Base-by-base conservation (phyloP, 163 green algal species). In the Chloroidium sp. region DNA sequence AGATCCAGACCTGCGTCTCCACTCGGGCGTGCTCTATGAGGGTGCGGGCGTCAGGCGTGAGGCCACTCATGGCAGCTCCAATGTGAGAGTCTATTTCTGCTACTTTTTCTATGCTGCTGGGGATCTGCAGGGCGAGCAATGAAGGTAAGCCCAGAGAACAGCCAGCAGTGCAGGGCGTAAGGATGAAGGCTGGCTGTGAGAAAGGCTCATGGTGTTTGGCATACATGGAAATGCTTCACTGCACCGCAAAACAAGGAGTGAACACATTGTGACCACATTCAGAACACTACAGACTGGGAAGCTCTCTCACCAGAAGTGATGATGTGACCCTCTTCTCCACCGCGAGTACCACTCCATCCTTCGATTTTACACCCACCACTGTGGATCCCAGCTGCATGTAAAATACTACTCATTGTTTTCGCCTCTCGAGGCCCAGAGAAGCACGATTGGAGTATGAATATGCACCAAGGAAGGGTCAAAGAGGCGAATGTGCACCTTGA, bases 291-390 rank as follows among this genome's bases (percentile, higher is more conserved):
- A 36, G 36, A 36, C 36, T 36, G 36, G 36, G 36, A 36, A 36
- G 36, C 36, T 36, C 36, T 14, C 92, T 79, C 80, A 98, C 94
- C 90, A 98, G 90, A 60, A 98, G 85, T 2, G 95, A 91, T 1
- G 94, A 98, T 1, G 95, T 99, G 69, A 99, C 90, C n/a, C 96
- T 90, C 87, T 99, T 99, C 88, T 99, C 96, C 77, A 98, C 96
- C 0, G 93, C 95, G 8, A 99, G 89, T 0, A 99, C 91, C 2
- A 98, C 91, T 0, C 96, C 96, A 64, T 98, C 92, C 4, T 88
- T 89, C 2, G 95, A 97, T 10, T 86, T 82, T 10, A 99, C 93
- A 58, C 95, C 96, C 62, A 99, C 94, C 8, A 95, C 95, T 36
- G 96, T 99, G 2, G 94, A 98, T 60, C 96, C 96, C 6, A 99